These are phyloP conservation scores for Daldinia sp. DNA, from an alignment of 2,329 filamentous ascomycete genomes.

Conservation along the genomic window DNA sequence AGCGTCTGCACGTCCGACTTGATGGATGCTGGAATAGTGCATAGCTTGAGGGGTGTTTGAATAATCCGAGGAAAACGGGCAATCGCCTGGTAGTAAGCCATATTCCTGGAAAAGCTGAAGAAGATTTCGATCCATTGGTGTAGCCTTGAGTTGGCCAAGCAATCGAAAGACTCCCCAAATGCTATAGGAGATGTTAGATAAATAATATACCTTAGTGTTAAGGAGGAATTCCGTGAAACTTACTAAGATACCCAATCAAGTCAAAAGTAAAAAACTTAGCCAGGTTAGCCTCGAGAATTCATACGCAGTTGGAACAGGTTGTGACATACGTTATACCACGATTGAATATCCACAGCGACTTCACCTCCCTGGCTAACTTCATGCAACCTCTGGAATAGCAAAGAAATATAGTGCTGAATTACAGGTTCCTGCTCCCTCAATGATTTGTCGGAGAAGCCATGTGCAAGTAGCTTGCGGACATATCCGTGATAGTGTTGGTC, in stretches of 20 bases:
- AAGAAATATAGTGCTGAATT: slow-evolving; percentile 19
- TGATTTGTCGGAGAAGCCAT: slow-evolving; percentile 31
- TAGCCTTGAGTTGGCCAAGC: not conserved
- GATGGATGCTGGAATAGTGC: not conserved
- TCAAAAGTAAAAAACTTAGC: not conserved
- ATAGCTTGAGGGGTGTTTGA: not conserved
- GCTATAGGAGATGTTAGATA: not conserved
- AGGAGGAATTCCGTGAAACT: not conserved
- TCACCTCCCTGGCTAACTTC: not conserved
- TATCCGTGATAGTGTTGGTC: slow-evolving; percentile 27
- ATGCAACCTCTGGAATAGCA: slow-evolving; percentile 20
- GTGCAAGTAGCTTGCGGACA: slow-evolving; percentile 26
- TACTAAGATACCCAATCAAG: not conserved
- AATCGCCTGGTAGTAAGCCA: not conserved
- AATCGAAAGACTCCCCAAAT: not conserved
- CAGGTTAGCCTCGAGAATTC: not conserved
- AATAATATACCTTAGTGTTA: not conserved
- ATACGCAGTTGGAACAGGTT: not conserved
- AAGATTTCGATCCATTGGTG: not conserved
- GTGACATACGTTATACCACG: not conserved
- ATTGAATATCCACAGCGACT: not conserved
- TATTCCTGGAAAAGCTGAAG: not conserved
- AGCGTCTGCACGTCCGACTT: not conserved
- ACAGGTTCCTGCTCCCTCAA: slow-evolving; percentile 31
- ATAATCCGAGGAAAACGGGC: not conserved